phyloP scores from a whole-genome alignment of 2,329 filamentous ascomycete species.

The Colletotrichum sp. region DNA sequence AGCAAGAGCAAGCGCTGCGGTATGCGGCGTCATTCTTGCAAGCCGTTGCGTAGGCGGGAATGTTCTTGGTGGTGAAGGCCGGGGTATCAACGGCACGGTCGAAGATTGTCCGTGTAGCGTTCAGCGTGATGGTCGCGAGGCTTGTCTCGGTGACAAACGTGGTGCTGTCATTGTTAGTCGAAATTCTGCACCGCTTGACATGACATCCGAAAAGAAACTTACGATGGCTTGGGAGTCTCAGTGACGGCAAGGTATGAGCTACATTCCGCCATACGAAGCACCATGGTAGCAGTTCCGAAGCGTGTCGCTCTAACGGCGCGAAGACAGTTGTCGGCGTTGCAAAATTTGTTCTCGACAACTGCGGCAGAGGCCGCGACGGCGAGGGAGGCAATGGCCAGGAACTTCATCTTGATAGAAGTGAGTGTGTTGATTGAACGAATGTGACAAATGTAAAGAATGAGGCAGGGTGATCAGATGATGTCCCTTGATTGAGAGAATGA shows the following conservation, averaged over 20 bases:
- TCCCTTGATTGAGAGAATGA: neutral
- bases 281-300: constrained; percentile 30
- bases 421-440: neutral
- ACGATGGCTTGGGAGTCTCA: constrained; percentile 43
- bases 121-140: neutral
- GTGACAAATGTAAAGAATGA: neutral
- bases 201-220: constrained; percentile 23
- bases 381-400: constrained; percentile 37
- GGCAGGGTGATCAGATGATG: neutral
- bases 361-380: constrained; percentile 38
- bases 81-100: constrained; percentile 33
- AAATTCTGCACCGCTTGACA: neutral
- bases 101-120: neutral
- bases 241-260: constrained; percentile 42
- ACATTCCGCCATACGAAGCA: constrained; percentile 42
- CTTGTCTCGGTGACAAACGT: constrained; percentile 8
- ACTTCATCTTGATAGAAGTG: constrained; percentile 40
- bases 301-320: constrained; percentile 48
- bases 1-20: constrained; percentile 32
- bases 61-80: constrained; percentile 64
- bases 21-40: constrained; percentile 26
- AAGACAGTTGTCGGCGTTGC: constrained; percentile 50
- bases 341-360: constrained; percentile 32
- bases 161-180: neutral
- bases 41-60: constrained; percentile 36